Base-by-base conservation (phyloP, 1,284 basidiomycete genomes). In the Ustilago nuda region DNA sequence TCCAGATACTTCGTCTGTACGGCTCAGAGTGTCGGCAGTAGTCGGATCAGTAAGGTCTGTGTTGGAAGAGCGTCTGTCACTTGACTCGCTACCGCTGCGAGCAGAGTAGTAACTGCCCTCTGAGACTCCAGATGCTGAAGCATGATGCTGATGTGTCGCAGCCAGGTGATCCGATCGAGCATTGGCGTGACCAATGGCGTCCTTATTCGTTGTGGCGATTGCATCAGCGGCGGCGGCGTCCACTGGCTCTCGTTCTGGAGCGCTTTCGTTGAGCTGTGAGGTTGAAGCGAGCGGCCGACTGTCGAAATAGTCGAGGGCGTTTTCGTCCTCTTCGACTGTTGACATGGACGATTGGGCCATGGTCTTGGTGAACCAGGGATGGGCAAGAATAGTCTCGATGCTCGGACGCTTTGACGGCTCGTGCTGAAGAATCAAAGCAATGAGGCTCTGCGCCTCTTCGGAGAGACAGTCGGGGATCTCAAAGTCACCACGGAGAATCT, bases 401-500 rank as follows among this genome's bases (percentile, higher is more conserved):
- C 91, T 89, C 11, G 91, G 88, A 3, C 97, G 92, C 61, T 91
- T 90, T 5, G 89, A 85, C 0, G 93, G 92, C 74, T 97, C 93
- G 57, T 90, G 90, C 73, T 91, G 89, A n/a, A 99, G 89, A 71
- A 98, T 91, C 54, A 89, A 89, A 61, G 89, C 88, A 64, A 99
- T 90, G 27, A 99, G 87, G 76, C 92, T 90, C 37, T 92, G 91
- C 4, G 93, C 91, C 80, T 97, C 96, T 95, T 90, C 87, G 15
- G 94, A 94, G 93, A 99, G 69, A 8, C 43, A 59, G 6, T 74
- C 65, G 9, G 95, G 95, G 79, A 97, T 92, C 70, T 96, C 94
- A 83, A 92, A 98, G 52, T 92, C 90, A n/a, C 93, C 94, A 70
- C 91, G 88, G 62, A 94, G 90, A 74, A 99, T 94, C 86, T 93